Percentiles rank a stretch among this genome's conserved stretches.
Evolutionary conservation across 2,329 filamentous ascomycete species (phyloP).

Genomic region (Alternaria panax): DNA sequence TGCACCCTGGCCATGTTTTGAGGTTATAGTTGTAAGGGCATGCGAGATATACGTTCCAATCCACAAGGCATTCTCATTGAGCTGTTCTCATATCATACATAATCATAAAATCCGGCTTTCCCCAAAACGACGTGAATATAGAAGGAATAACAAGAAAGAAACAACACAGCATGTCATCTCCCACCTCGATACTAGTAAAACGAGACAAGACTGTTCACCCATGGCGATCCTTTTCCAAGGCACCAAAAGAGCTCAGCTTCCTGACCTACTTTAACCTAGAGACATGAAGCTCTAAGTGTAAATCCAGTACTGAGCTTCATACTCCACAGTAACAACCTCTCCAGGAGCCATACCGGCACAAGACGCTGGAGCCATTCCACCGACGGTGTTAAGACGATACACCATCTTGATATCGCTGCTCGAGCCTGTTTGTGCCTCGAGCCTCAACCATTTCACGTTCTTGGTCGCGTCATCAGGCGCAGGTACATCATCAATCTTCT

Average conservation of each 20-base stretch:
- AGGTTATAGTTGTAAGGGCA: too few species aligned
- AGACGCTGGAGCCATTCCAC: constrained; percentile 75
- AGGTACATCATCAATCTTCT: constrained; percentile 67
- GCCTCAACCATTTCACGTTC: constrained; percentile 80
- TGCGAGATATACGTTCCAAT: not conserved
- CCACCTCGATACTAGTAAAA: not conserved
- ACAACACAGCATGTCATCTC: not conserved
- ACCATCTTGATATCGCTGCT: constrained; percentile 68
- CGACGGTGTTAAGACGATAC: constrained; percentile 83
- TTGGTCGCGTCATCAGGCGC: constrained; percentile 64
- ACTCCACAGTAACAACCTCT: constrained; percentile 74
- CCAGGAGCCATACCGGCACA: constrained; percentile 62
- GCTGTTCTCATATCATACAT: too few species aligned
- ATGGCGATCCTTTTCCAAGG: not conserved
- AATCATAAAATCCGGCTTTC: not conserved
- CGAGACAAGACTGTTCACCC: not conserved
- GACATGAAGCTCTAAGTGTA: constrained; percentile 38
- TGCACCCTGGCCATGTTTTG: too few species aligned
- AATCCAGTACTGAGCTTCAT: constrained; percentile 81
- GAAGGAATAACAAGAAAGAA: not conserved
- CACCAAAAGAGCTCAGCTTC: not conserved
- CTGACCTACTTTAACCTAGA: not conserved
- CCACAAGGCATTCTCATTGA: not conserved
- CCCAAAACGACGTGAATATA: not conserved
- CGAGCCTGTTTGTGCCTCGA: constrained; percentile 58